Evolutionary conservation across 2,329 filamentous ascomycete species (phyloP).

Genomic region (Colletotrichum lupini): DNA sequence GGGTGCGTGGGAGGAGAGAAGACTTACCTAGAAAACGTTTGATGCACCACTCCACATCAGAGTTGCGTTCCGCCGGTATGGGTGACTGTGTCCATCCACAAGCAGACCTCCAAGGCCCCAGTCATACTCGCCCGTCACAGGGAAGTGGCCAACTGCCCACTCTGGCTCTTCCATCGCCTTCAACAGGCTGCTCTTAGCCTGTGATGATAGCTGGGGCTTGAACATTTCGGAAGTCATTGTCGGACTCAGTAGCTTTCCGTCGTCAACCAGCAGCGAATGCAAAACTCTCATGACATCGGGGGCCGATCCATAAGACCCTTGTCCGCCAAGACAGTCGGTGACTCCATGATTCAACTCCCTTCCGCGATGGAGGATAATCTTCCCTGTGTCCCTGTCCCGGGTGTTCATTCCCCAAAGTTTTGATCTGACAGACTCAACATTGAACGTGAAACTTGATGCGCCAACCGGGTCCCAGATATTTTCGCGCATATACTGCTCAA

Average conservation of each 20-base stretch:
- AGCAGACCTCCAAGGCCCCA: conserved; percentile 56
- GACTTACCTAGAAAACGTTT: conserved; percentile 59
- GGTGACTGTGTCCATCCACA: conserved; percentile 49
- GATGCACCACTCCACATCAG: conserved; percentile 57
- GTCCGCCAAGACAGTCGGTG: conserved; percentile 46
- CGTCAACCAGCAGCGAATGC: conserved; percentile 58
- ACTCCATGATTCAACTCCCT: conserved; percentile 32
- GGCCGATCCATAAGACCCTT: conserved; percentile 48
- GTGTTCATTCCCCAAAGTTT: conserved; percentile 32
- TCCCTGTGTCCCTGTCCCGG: conserved; percentile 31
- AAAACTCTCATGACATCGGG: conserved; percentile 57
- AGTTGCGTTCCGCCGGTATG: conserved; percentile 50
- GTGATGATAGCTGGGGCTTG: conserved; percentile 53
- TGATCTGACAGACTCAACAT: background rate
- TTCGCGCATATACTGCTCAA: conserved; percentile 56
- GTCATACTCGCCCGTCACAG: conserved; percentile 48
- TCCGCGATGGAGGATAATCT: conserved; percentile 22
- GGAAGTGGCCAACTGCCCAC: conserved; percentile 44
- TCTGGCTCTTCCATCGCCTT: conserved; percentile 41
- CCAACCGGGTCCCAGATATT: conserved; percentile 50
- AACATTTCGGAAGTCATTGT: conserved; percentile 58
- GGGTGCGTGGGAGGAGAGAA: background rate
- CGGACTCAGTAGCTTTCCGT: conserved; percentile 57
- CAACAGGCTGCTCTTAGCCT: conserved; percentile 35
- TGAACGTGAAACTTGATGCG: conserved; percentile 29